Conservation (phyloP, 148 eudicot genomes). For the Chenopodium formosanum region DNA sequence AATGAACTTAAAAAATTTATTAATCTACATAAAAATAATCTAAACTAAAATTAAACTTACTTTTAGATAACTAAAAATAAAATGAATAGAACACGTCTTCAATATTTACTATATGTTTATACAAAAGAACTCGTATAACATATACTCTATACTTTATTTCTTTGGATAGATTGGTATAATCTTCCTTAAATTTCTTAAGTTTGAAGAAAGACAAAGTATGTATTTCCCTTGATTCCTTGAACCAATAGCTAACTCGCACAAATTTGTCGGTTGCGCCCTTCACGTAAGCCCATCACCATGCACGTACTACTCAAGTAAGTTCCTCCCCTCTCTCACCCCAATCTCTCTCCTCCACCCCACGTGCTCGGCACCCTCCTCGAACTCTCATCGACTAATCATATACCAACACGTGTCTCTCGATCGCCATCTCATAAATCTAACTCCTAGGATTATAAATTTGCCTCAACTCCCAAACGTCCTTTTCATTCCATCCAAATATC, state of each 20-base stretch:
- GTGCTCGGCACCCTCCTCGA: constrained; percentile 20
- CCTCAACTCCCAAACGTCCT: not conserved
- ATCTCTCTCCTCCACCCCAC: constrained; percentile 21
- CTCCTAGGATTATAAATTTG: not conserved
- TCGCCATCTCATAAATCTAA: not conserved
- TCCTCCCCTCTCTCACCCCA: not conserved
- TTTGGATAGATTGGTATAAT: too few species aligned
- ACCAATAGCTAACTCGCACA: not conserved
- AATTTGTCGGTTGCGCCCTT: constrained; percentile 27
- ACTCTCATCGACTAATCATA: not conserved
- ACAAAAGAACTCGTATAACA: too few species aligned
- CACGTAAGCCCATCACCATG: constrained; percentile 22
- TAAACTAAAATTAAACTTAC: too few species aligned
- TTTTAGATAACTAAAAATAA: too few species aligned
- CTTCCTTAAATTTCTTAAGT: not conserved
- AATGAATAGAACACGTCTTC: too few species aligned
- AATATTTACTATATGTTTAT: too few species aligned
- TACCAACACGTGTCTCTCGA: constrained; percentile 31
- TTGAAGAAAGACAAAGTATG: not conserved
- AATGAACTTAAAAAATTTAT: too few species aligned
- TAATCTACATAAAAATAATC: too few species aligned
- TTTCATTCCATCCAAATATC: constrained; percentile 18
- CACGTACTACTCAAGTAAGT: constrained; percentile 28
- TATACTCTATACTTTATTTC: too few species aligned
- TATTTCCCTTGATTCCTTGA: not conserved